Base-by-base conservation (phyloP, 371 early-diverging fungal species). In the Mortierella sp. region DNA sequence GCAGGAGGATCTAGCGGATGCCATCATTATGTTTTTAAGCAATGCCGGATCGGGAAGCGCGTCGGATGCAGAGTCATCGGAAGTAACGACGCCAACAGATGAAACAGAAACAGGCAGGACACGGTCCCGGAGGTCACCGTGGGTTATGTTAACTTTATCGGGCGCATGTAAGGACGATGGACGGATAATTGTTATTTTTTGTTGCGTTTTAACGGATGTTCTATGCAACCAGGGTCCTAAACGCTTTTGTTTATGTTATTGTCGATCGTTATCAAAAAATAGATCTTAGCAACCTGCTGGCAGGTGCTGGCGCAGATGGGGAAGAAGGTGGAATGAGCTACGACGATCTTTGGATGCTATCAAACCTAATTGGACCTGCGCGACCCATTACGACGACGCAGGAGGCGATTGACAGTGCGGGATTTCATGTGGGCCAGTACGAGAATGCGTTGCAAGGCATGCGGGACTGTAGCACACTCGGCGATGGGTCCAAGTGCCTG, bases 331-430 rank as follows among this genome's bases (percentile, higher is more conserved):
- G 70, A 12, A 17, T 51, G 2, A 70, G 28, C n/a, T 90, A 88
- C 56, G 90, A 90, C 51, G 90, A 89, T 50, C 60, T 90, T n/a
- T 56, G 88, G 50, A 68, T 75, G 79, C 64, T 90, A 11, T 71
- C 83, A 19, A 83, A 79, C 42, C 56, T 86, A 8, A 80, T 89
- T 44, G 90, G 90, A 8, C 84, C 84, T 19, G 90, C 82, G 2
- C 72, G 88, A 30, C 88, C 88, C 7, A 69, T 73, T 23, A 89
- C 90, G 0, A 80, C 84, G 12, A 84, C 82, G 0, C 81, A 80
- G 66, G 80, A 70, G 28, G 80, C 78, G 4, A 83, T 60, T 76
- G 85, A 62, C 65, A 52, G 46, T 44, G 85, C 59, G 69, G 85
- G 79, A 71, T 81, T 61, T 50, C 76, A 39, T 71, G 83, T 63